Evolutionary conservation across 2,329 filamentous ascomycete species (phyloP).

Genomic region (Ramichloridium luteum): DNA sequence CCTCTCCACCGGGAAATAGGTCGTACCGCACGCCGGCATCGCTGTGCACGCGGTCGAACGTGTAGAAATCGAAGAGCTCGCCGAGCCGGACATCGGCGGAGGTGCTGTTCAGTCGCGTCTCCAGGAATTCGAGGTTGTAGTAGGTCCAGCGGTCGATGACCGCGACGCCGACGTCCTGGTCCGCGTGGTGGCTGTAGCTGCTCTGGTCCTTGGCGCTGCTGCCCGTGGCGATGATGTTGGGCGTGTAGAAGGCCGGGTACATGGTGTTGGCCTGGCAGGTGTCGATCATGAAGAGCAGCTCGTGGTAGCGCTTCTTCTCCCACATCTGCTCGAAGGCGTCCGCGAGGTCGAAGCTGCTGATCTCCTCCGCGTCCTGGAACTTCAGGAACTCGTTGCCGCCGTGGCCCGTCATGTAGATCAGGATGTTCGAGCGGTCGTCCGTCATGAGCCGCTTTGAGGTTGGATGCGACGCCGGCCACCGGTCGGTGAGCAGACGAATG

Average conservation of each 20-base stretch:
- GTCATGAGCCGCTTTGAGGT: conserved; percentile 87
- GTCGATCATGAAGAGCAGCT: conserved; percentile 99
- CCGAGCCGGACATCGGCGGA: conserved; percentile 81
- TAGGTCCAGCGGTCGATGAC: conserved; percentile 99
- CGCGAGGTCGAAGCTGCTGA: conserved; percentile 87
- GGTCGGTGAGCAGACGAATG: conserved; percentile 85
- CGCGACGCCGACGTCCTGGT: conserved; percentile 93
- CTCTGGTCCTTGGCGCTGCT: conserved; percentile 91
- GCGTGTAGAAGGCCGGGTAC: conserved; percentile 96
- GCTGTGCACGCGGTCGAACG: conserved; percentile 86
- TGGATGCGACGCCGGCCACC: conserved; percentile 87
- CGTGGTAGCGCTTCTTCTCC: conserved; percentile 99
- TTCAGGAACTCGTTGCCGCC: conserved; percentile 97
- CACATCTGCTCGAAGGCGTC: conserved; percentile 99
- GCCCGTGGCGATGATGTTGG: conserved; percentile 96
- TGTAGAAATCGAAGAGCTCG: conserved; percentile 92
- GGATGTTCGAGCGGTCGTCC: conserved; percentile 88
- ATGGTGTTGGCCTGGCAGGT: conserved; percentile 99
- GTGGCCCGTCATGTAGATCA: conserved; percentile 99
- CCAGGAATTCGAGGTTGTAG: conserved; percentile 94
- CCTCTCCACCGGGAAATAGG: conserved; percentile 76
- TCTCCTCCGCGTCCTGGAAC: conserved; percentile 96
- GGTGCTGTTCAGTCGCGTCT: conserved; percentile 75
- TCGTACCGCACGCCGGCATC: conserved; percentile 89
- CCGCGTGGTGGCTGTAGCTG: conserved; percentile 93